These are phyloP conservation scores for Ceratorhiza oryzae-sativae DNA, from an alignment of 1,284 basidiomycete species.

Conservation along the genomic window DNA sequence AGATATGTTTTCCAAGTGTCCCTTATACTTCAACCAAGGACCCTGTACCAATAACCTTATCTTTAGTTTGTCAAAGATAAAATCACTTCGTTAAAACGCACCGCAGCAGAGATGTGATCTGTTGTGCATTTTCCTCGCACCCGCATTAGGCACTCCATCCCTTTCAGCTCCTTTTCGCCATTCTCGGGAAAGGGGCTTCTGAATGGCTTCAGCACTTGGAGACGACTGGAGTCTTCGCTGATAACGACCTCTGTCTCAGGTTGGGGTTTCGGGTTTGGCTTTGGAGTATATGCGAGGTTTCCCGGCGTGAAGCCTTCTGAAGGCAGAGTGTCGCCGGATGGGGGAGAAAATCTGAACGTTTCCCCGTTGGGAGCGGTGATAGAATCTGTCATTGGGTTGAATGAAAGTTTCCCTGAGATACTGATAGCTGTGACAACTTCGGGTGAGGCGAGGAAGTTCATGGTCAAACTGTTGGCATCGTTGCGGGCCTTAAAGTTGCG, in stretches of 20 bases:
- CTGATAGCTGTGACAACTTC: slow-evolving; percentile 98
- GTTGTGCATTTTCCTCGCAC: slow-evolving; percentile 98
- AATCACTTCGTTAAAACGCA: slow-evolving; percentile 52
- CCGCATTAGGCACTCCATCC: slow-evolving; percentile 84
- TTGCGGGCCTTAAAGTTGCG: slow-evolving; percentile 98
- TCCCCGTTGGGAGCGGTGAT: slow-evolving; percentile 77
- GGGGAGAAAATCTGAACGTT: slow-evolving; percentile 86
- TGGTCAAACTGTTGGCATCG: slow-evolving; percentile 93
- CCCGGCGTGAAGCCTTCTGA: slow-evolving; percentile 81
- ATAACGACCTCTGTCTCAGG: slow-evolving; percentile 85
- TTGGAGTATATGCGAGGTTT: slow-evolving; percentile 80
- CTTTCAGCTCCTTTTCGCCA: slow-evolving; percentile 76
- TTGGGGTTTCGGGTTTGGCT: slow-evolving; percentile 74
- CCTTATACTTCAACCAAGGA: slow-evolving; percentile 98
- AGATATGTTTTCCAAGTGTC: slow-evolving; percentile 94
- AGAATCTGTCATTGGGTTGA: slow-evolving; percentile 91
- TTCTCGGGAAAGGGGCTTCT: slow-evolving; percentile 71
- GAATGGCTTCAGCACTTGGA: slow-evolving; percentile 92
- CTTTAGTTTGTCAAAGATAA: not conserved
- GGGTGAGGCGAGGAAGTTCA: slow-evolving; percentile 99
- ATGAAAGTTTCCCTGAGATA: slow-evolving; percentile 93
- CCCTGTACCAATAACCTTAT: slow-evolving; percentile 59
- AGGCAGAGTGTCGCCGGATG: slow-evolving; percentile 86
- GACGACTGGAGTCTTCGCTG: slow-evolving; percentile 77
- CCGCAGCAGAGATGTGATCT: slow-evolving; percentile 95